A percentile compares a stretch with the other conserved stretches of the same genome.
These are phyloP conservation scores for Wickerhamomyces pijperi DNA, from an alignment of 805 yeast genomes.

Conservation along the genomic window DNA sequence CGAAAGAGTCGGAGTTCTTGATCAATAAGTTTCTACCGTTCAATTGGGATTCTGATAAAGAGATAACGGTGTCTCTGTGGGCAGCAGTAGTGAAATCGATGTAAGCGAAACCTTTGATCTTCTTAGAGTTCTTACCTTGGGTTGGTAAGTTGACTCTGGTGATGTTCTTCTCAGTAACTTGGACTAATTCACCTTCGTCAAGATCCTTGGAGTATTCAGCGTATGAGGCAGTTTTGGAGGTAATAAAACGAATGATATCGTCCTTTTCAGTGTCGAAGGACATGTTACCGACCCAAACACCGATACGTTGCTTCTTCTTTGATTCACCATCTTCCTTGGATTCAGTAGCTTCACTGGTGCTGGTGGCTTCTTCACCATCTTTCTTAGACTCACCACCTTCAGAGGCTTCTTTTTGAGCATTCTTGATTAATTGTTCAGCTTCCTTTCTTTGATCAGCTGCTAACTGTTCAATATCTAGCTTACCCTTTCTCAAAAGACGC, in stretches of 20 bases:
- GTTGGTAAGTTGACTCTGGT: conserved; percentile 75
- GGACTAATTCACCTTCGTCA: conserved; percentile 21
- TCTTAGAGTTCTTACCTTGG: conserved; percentile 41
- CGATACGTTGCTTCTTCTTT: conserved; percentile 33
- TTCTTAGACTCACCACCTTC: conserved; percentile 1
- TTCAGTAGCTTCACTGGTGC: not conserved
- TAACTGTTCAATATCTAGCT: conserved; percentile 47
- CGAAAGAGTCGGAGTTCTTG: conserved; percentile 69
- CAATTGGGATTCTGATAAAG: conserved; percentile 58
- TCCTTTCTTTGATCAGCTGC: conserved; percentile 29
- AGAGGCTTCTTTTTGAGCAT: conserved; percentile 22
- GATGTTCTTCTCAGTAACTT: conserved; percentile 47
- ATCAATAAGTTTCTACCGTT: conserved; percentile 83
- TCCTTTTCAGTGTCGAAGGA: conserved; percentile 75
- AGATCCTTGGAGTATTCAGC: conserved; percentile 19
- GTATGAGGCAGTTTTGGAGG: conserved; percentile 39
- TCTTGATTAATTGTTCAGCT: conserved; percentile 26
- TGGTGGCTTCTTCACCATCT: conserved; percentile 10
- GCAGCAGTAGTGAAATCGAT: conserved; percentile 59
- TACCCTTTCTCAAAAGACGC: conserved; percentile 73
- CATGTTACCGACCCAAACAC: conserved; percentile 93
- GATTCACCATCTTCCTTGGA: conserved; percentile 16
- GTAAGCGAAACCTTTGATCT: conserved; percentile 80
- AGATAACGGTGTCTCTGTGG: conserved; percentile 52
- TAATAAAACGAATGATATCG: conserved; percentile 55